A percentile compares a stretch with the other conserved stretches of the same genome.
Conservation (phyloP, 495 filamentous ascomycete species). For the Neurospora africana region DNA sequence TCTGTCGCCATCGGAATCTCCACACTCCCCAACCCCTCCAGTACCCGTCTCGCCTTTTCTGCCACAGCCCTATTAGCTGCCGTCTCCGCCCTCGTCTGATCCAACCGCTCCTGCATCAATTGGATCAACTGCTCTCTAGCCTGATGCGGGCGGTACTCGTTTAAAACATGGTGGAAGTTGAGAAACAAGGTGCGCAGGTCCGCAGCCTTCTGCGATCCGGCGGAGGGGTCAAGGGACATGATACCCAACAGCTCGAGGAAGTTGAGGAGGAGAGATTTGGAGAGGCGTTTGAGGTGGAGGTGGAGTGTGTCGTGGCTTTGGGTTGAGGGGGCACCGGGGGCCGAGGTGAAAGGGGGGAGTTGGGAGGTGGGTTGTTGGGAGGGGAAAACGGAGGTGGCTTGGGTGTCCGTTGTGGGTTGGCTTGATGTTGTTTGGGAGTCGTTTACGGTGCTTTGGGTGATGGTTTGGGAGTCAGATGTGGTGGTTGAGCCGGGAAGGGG, state of each 20-base stretch:
- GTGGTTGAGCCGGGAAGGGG: not conserved
- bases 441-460: slow-evolving; percentile 32
- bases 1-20: slow-evolving; percentile 11
- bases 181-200: slow-evolving; percentile 71
- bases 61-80: slow-evolving; percentile 61
- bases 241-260: slow-evolving; percentile 72
- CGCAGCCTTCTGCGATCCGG: slow-evolving; percentile 52
- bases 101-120: slow-evolving; percentile 85
- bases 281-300: slow-evolving; percentile 64
- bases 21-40: slow-evolving; percentile 51
- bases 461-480: not conserved
- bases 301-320: not conserved
- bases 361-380: not conserved
- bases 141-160: slow-evolving; percentile 93
- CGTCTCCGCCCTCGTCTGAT: slow-evolving; percentile 64
- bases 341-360: not conserved
- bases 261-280: slow-evolving; percentile 72
- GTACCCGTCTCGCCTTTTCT: slow-evolving; percentile 56
- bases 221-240: slow-evolving; percentile 50
- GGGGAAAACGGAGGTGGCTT: not conserved
- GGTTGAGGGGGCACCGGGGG: not conserved
- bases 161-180: slow-evolving; percentile 84
- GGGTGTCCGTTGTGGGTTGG: not conserved
- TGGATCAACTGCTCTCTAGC: slow-evolving; percentile 80
- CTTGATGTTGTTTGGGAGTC: slow-evolving; percentile 24